Percentiles rank a stretch among this genome's conserved stretches.
Evolutionary conservation across 495 filamentous ascomycete genomes (phyloP).

Genomic region (Penicillium argentinense): DNA sequence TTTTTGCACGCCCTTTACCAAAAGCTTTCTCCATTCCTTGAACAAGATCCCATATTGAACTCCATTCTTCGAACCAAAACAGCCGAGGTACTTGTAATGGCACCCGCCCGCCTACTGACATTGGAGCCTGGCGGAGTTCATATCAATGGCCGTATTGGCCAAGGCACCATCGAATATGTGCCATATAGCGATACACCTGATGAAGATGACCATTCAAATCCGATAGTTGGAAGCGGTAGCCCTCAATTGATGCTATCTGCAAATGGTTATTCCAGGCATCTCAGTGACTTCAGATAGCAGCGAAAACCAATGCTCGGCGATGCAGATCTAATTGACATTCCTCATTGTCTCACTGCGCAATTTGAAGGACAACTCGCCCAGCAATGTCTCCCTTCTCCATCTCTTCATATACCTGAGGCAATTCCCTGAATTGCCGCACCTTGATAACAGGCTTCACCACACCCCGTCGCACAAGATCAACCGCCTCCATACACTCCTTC

Average conservation of each 20-base stretch:
- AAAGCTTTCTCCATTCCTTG: conserved; percentile 30
- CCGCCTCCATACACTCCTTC: conserved; percentile 53
- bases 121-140: not conserved
- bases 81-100: conserved; percentile 26
- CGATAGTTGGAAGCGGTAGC: not conserved
- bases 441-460: conserved; percentile 47
- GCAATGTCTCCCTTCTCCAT: conserved; percentile 47
- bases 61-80: conserved; percentile 32
- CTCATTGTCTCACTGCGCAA: conserved; percentile 18
- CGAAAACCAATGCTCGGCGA: too few species aligned
- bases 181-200: too few species aligned
- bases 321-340: not conserved
- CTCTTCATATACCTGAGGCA: conserved; percentile 46
- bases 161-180: too few species aligned
- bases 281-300: too few species aligned
- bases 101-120: conserved; percentile 23
- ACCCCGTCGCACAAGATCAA: conserved; percentile 45
- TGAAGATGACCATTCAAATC: not conserved
- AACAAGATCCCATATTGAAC: conserved; percentile 27
- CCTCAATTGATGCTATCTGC: not conserved
- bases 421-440: conserved; percentile 44
- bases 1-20: conserved; percentile 34
- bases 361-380: conserved; percentile 38
- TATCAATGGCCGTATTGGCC: not conserved
- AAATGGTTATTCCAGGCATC: not conserved